Percentiles rank a stretch among this genome's conserved stretches.
Evolutionary conservation across 495 filamentous ascomycete genomes (phyloP).

Genomic region (Annulohypoxylon moriforme): DNA sequence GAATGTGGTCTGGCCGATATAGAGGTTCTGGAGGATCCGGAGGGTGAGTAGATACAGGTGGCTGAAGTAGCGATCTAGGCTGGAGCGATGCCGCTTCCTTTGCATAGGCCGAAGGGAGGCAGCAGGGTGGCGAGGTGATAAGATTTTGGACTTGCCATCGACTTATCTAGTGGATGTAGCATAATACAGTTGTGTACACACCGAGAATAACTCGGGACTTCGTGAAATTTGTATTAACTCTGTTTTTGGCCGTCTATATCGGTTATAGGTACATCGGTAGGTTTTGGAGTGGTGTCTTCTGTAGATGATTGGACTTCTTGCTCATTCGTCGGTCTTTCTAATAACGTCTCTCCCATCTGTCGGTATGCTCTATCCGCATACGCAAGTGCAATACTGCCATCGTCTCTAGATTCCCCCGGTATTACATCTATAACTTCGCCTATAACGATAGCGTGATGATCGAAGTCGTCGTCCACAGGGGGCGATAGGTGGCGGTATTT

Average conservation of each 20-base stretch:
- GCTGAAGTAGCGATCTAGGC: neutral
- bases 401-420: slow-evolving; percentile 36
- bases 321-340: slow-evolving; percentile 22
- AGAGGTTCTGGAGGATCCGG: too few relatives aligned
- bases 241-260: neutral
- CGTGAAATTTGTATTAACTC: neutral
- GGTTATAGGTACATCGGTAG: neutral
- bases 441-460: slow-evolving; percentile 65
- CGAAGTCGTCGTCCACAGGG: slow-evolving; percentile 45
- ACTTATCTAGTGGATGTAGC: slow-evolving; percentile 1
- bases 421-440: slow-evolving; percentile 62
- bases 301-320: neutral
- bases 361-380: slow-evolving; percentile 59
- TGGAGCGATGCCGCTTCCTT: neutral
- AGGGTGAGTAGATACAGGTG: neutral
- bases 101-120: neutral
- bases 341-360: slow-evolving; percentile 48
- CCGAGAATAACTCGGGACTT: neutral
- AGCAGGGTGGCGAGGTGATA: neutral
- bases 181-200: neutral
- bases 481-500: slow-evolving; percentile 29
- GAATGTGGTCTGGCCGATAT: neutral
- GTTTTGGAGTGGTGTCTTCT: neutral
- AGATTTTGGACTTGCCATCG: neutral
- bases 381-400: slow-evolving; percentile 49